Evolutionary conservation across 257 asterid genomes (phyloP), one percentile per base, ranked within the genome.

Genomic region (Solanum gracilifrons): DNA sequence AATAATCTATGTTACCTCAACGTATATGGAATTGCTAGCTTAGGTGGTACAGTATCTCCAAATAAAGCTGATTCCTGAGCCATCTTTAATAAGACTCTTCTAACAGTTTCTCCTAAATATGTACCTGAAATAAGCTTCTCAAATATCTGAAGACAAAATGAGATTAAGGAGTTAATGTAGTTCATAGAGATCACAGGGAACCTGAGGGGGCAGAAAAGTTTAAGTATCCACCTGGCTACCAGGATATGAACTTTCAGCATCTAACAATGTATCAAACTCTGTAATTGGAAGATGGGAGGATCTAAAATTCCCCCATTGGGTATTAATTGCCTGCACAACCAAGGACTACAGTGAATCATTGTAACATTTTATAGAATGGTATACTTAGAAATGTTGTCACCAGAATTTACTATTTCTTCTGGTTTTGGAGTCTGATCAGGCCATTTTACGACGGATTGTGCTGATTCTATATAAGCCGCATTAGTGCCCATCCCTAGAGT

Each of bases 71-170:
- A 87, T 90, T 95, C 96, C 73, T 87, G 88, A 11, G 98, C 95
- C 92, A 94, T 92, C 87, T 90, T 94, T 66, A 93, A 88, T 86
- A 95, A 41, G 33, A 95, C 93, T 83, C 93, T 91, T 88, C 98
- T 90, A n/a, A 94, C 98, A 86, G 94, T 92, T 93, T 95, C 98
- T 79, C 98, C 98, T 82, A 95, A 88, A 88, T 92, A 94, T 94
- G 92, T 87, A 60, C 97, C 96, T 37, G 98, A 93, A 87, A 92
- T 91, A 85, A 95, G 94, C 94, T 95, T 95, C 90, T 94, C 98
- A 85, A 94, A 95, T 60, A 88, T 89, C 98, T 95, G 95, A 62
- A 64, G 86, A 51, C 82, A 86, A 60, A 89, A 88, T 55, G 83
- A 58, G 84, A 87, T 84, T 87, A 43, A 87, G 18, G 20, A 46